A percentile compares a stretch with the other conserved stretches of the same genome.
Evolutionary conservation across 176 grass and related monocot species (phyloP).

Genomic region (Oryza rufipogon): DNA sequence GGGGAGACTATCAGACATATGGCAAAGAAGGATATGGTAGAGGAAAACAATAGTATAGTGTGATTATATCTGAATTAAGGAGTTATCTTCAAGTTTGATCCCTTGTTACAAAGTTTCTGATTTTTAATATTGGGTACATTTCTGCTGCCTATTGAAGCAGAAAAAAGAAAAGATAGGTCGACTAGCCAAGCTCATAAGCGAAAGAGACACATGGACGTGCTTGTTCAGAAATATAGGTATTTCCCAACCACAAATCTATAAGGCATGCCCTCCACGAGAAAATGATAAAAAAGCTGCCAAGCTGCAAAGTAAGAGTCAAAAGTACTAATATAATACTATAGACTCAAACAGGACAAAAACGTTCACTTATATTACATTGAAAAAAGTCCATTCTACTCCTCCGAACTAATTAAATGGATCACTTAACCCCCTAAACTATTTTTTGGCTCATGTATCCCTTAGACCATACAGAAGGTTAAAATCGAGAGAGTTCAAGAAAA

Average conservation of each 20-base stretch:
- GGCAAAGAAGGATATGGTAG: constrained; percentile 25
- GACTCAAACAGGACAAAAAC: constrained; percentile 15
- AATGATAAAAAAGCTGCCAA: constrained; percentile 9
- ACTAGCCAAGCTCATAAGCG: constrained; percentile 26
- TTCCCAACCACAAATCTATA: constrained; percentile 12
- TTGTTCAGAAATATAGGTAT: background rate
- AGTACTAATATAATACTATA: constrained; percentile 9
- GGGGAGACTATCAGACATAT: constrained; percentile 32
- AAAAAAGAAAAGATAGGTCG: constrained; percentile 1
- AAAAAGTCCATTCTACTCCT: no score
- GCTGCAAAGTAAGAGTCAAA: background rate
- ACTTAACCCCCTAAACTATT: no score
- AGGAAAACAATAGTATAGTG: constrained; percentile 15
- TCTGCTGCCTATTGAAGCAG: constrained; percentile 22
- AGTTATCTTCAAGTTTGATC: background rate
- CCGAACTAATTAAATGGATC: no score
- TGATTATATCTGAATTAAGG: constrained; percentile 5
- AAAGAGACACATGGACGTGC: background rate
- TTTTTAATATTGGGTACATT: constrained; percentile 25
- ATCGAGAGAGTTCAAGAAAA: background rate
- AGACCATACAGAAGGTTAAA: constrained; percentile 34
- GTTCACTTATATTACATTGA: background rate
- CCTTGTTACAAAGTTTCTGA: background rate
- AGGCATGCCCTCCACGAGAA: background rate
- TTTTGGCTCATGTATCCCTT: no score